Evolutionary conservation across 2,329 filamentous ascomycete species (phyloP), one percentile per base, ranked within the genome.

Genomic region (Ophiocordyceps camponoti-floridani): DNA sequence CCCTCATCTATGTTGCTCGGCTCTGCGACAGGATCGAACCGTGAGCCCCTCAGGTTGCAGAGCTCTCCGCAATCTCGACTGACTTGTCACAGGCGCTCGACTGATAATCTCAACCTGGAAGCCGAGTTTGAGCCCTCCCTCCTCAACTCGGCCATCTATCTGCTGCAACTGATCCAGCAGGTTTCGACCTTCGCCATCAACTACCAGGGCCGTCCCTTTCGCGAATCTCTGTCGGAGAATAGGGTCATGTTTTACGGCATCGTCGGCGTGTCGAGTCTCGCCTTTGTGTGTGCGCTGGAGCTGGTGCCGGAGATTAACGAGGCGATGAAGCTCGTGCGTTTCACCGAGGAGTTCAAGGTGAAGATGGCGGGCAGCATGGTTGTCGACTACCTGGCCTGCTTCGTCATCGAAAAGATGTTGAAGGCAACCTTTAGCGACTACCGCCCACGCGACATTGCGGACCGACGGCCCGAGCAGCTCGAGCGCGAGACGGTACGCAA

Each of bases 121-220:
- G 86, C 88, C 53, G 89, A 96, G 53, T 98, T 98, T 58, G 68
- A 80, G 51, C 91, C 91, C 2, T 94, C 87, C 6, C 76, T 98
- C 9, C 80, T 98, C 59, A 98, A 98, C 71, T 91, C 83, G 42
- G 91, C 91, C 46, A 85, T 98, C 53, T 98, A 96, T 63, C 83
- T 98, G 26, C 77, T 98, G 38, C 91, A 96, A 58, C 79, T 98
- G 44, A 96, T 98, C 62, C 91, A 98, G 64, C 91, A 98, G 63
- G 94, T 98, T 58, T 95, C 88, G 23, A 98, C 91, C 3, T 98
- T 98, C 56, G 88, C 91, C 48, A 94, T 98, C 70, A 98, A 98
- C 70, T 98, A 98, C 69, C 91, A 98, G 64, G 91, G 91, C 47
- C 83, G 91, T 10, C 91, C 91, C 12, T 98, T 98, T 82, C 84